Percentiles rank a stretch among this genome's conserved stretches.
phyloP scores from a whole-genome alignment of 2,329 filamentous ascomycete species.

The Aureobasidium sp. region DNA sequence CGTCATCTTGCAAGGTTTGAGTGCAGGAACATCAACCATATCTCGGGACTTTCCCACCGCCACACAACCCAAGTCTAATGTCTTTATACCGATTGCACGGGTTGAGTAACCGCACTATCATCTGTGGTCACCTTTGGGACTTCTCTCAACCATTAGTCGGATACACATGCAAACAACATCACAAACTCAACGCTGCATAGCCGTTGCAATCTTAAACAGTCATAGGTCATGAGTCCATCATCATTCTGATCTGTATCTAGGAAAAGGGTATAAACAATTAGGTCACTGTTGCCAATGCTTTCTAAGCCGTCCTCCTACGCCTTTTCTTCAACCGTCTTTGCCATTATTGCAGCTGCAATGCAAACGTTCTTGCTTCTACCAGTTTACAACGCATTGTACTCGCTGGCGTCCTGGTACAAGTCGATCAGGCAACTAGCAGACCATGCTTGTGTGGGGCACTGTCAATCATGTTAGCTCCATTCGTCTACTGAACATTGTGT shows the following conservation, averaged over 20 bases:
- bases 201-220: slow-evolving; percentile 10
- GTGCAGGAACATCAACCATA: not conserved
- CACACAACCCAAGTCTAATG: not conserved
- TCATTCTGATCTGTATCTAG: slow-evolving; percentile 4
- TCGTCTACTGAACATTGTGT: slow-evolving; percentile 10
- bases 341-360: not conserved
- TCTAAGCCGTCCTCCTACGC: not conserved
- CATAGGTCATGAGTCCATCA: slow-evolving; percentile 1
- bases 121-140: not conserved
- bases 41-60: not conserved
- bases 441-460: slow-evolving; percentile 95
- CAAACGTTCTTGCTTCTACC: not conserved
- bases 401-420: slow-evolving; percentile 83
- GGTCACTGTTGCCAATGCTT: slow-evolving; percentile 1
- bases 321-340: not conserved
- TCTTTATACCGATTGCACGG: not conserved
- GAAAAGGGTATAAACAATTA: slow-evolving; percentile 6
- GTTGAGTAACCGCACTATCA: not conserved
- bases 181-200: not conserved
- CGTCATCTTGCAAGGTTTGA: slow-evolving; percentile 1
- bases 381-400: slow-evolving; percentile 21
- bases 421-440: slow-evolving; percentile 91
- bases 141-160: not conserved
- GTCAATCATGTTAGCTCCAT: slow-evolving; percentile 28
- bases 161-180: slow-evolving; percentile 6